These are phyloP conservation scores for Ceratocystis diversiconidia DNA, from an alignment of 2,329 filamentous ascomycete genomes.

Conservation along the genomic window DNA sequence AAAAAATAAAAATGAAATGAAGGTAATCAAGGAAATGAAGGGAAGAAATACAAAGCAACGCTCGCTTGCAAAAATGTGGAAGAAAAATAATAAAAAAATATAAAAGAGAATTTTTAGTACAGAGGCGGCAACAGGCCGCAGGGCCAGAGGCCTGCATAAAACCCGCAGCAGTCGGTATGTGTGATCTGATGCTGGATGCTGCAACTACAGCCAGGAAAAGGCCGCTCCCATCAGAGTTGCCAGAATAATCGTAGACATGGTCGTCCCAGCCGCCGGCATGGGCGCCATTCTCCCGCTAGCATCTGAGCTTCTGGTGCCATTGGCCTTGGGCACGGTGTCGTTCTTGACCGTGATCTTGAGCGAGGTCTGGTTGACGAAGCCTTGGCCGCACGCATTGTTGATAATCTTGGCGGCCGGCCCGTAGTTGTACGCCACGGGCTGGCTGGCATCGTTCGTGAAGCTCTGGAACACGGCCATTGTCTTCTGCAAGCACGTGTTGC, in stretches of 20 bases:
- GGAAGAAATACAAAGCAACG: slow-evolving; percentile 3
- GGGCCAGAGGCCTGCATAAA: too few relatives aligned
- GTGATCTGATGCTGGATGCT: too few relatives aligned
- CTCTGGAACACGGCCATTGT: slow-evolving; percentile 71
- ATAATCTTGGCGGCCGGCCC: slow-evolving; percentile 55
- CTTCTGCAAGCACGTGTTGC: slow-evolving; percentile 58
- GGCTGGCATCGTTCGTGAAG: slow-evolving; percentile 49
- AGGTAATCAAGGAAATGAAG: background rate
- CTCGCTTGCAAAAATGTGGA: slow-evolving; percentile 5
- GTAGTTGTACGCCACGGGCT: slow-evolving; percentile 58
- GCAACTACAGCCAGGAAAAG: background rate
- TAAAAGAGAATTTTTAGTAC: background rate
- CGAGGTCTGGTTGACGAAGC: slow-evolving; percentile 41
- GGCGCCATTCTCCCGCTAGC: background rate
- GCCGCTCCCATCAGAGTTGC: slow-evolving; percentile 2
- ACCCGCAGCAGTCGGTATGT: too few relatives aligned
- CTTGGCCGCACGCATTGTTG: slow-evolving; percentile 47
- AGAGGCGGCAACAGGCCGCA: too few relatives aligned
- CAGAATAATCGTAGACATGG: background rate
- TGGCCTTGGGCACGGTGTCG: slow-evolving; percentile 17
- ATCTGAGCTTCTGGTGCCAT: background rate
- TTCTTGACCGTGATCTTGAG: slow-evolving; percentile 25
- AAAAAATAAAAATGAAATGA: background rate
- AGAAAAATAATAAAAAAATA: background rate
- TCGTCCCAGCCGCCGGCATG: background rate